Conservation (phyloP, 306 rosid species). For the Sicyos edulis region DNA sequence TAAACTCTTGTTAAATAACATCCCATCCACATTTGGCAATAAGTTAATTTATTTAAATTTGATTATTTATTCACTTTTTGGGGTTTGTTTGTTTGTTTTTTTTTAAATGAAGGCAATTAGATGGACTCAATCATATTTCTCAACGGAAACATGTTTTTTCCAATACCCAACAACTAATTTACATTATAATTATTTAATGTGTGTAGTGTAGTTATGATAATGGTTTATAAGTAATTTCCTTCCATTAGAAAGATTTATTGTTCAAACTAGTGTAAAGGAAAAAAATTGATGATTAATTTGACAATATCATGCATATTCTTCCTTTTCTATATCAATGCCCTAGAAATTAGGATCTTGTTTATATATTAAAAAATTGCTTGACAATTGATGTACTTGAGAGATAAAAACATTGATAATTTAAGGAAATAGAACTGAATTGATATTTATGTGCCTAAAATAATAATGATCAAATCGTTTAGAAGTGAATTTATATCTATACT, state of each 20-base stretch:
- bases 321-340: neutral
- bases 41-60: neutral
- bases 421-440: neutral
- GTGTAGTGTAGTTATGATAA: neutral
- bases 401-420: neutral
- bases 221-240: slow-evolving; percentile 7
- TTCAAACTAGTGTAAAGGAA: neutral
- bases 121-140: slow-evolving; percentile 11
- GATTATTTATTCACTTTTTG: neutral
- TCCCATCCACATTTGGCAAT: neutral
- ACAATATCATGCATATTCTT: slow-evolving; percentile 7
- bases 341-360: slow-evolving; percentile 18
- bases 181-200: slow-evolving; percentile 9
- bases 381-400: neutral
- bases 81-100: neutral
- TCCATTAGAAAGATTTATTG: neutral
- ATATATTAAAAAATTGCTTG: neutral
- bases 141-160: slow-evolving; percentile 17
- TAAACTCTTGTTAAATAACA: neutral
- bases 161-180: slow-evolving; percentile 12
- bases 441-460: slow-evolving; percentile 12
- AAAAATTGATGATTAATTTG: slow-evolving; percentile 14
- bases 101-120: neutral
- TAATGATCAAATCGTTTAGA: slow-evolving; percentile 11
- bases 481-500: neutral